Conservation (phyloP, 169 alveolate species). For the Cryptosporidium ubiquitum region DNA sequence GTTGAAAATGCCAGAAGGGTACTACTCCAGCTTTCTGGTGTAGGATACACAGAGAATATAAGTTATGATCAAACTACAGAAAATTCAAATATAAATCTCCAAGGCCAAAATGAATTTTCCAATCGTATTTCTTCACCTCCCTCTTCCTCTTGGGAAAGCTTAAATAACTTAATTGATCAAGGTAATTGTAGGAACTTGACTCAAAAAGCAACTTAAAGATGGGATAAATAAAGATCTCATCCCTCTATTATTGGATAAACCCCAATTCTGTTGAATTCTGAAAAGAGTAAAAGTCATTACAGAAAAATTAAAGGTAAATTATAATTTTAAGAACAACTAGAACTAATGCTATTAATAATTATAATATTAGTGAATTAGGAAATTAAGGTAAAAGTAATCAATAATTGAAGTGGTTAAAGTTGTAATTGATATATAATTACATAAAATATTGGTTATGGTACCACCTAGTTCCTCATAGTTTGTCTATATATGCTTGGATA, state of each 20-base stretch:
- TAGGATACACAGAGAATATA: not conserved
- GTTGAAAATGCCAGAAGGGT: constrained; percentile 56
- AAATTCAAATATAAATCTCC: not conserved
- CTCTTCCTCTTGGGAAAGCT: constrained; percentile 38
- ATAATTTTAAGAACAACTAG: not conserved
- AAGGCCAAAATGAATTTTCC: not conserved
- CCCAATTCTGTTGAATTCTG: not conserved
- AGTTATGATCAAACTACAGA: constrained; percentile 37
- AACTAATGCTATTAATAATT: not conserved
- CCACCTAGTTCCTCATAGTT: constrained; percentile 37
- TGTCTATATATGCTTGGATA: constrained; percentile 63
- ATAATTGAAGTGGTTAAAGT: not conserved
- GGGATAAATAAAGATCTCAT: no score
- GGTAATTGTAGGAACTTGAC: not conserved
- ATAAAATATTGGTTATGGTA: no score
- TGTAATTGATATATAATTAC: not conserved
- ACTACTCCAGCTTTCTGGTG: constrained; percentile 42
- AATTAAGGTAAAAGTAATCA: not conserved
- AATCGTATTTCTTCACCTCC: constrained; percentile 1
- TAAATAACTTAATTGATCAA: not conserved
- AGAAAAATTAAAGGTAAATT: not conserved
- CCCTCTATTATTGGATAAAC: no score
- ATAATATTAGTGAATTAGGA: constrained; percentile 11
- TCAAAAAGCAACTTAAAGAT: no score
- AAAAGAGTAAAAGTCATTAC: not conserved